phyloP scores from a whole-genome alignment of 2,329 filamentous ascomycete species.

The Xylariomycetidae sp. region DNA sequence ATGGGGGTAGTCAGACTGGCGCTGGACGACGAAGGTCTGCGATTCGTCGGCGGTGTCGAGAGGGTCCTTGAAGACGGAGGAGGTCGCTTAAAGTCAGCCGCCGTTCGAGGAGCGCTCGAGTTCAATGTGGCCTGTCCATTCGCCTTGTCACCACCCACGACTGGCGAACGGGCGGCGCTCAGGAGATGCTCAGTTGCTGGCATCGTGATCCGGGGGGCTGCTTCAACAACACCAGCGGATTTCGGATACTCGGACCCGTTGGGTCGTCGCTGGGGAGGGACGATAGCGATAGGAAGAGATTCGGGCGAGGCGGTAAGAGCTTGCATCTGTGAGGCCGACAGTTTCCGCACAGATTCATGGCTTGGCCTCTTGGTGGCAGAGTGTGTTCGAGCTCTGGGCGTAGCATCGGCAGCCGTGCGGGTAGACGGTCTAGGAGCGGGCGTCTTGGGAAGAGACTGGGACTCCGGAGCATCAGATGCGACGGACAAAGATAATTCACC shows the following conservation, averaged over 20 bases:
- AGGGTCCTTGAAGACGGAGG: slow-evolving; percentile 38
- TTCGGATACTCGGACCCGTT: slow-evolving; percentile 31
- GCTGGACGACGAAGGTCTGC: slow-evolving; percentile 27
- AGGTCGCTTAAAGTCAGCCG: slow-evolving; percentile 29
- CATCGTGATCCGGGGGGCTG: slow-evolving; percentile 26
- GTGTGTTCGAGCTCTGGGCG: slow-evolving; percentile 14
- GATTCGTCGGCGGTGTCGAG: slow-evolving; percentile 48
- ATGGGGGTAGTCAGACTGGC: slow-evolving; percentile 26
- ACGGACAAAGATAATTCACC: too few relatives aligned
- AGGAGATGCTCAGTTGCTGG: slow-evolving; percentile 5
- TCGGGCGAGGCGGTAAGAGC: slow-evolving; percentile 53
- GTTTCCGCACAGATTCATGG: slow-evolving; percentile 44
- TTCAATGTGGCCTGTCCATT: slow-evolving; percentile 22
- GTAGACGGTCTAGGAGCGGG: too few relatives aligned
- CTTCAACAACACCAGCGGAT: slow-evolving; percentile 33
- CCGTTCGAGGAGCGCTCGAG: slow-evolving; percentile 15
- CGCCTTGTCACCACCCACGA: neutral
- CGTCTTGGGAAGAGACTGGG: too few relatives aligned
- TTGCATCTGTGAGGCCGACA: slow-evolving; percentile 56
- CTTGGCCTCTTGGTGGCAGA: slow-evolving; percentile 23
- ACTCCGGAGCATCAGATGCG: too few relatives aligned
- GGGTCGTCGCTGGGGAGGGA: slow-evolving; percentile 27
- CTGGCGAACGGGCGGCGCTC: neutral
- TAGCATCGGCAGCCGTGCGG: too few relatives aligned
- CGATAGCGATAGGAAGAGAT: slow-evolving; percentile 51